Conservation (phyloP, 768 basidiomycete genomes). For the Tulasnella sp. region DNA sequence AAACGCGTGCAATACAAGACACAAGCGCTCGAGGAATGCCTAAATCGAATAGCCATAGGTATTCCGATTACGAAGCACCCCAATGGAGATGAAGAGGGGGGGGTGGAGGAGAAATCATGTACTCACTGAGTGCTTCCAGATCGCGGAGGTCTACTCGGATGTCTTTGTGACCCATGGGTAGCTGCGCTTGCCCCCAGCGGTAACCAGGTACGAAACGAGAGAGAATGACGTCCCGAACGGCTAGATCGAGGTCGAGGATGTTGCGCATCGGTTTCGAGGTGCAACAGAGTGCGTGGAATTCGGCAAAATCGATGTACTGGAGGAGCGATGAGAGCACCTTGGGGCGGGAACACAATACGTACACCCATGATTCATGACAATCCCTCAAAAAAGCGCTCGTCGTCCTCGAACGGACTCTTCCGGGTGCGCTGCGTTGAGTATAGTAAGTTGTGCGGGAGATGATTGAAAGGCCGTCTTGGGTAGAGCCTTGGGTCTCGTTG, state of each 20-base stretch:
- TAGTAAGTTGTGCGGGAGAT: conserved; percentile 8
- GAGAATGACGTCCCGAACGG: conserved; percentile 44
- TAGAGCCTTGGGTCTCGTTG: neutral
- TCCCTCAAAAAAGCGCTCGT: neutral
- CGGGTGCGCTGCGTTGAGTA: neutral
- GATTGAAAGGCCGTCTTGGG: neutral
- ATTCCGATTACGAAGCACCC: neutral
- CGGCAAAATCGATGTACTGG: conserved; percentile 39
- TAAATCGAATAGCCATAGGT: neutral
- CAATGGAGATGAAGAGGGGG: neutral
- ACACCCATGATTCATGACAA: conserved; percentile 28
- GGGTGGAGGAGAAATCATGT: conserved; percentile 10
- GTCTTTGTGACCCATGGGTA: conserved; percentile 37
- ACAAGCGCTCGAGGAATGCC: conserved; percentile 24
- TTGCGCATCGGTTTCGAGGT: conserved; percentile 41
- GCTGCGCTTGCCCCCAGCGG: conserved; percentile 43
- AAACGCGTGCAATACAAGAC: conserved; percentile 20
- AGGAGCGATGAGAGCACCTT: conserved; percentile 41
- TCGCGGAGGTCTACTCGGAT: conserved; percentile 57
- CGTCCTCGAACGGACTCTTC: neutral
- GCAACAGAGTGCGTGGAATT: conserved; percentile 44
- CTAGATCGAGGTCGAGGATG: conserved; percentile 37
- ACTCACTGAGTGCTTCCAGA: conserved; percentile 63
- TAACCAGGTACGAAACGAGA: conserved; percentile 59
- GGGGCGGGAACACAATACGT: conserved; percentile 40